Percentiles rank a stretch among this genome's conserved stretches.
phyloP scores from a whole-genome alignment of 1,139 yeast genomes.

The Nadsonia commutata region DNA sequence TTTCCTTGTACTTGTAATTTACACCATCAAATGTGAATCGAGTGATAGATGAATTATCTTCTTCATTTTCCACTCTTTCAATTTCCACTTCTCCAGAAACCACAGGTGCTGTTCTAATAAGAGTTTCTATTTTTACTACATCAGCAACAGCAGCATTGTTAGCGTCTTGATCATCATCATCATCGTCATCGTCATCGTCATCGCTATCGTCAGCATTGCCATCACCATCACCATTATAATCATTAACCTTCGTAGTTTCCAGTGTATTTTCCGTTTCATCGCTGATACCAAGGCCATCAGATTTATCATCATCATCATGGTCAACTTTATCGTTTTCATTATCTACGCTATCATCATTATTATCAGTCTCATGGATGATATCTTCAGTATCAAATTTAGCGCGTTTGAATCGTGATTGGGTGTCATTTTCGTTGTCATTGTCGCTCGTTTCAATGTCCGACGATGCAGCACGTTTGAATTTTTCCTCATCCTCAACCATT shows the following conservation, averaged over 20 bases:
- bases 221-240: no score
- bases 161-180: constrained; percentile 16
- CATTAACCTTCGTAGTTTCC: no score
- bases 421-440: no score
- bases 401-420: no score
- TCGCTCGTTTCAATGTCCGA: no score
- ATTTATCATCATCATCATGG: not conserved
- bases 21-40: constrained; percentile 58
- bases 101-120: no score
- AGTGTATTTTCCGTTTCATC: no score
- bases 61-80: constrained; percentile 16
- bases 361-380: no score
- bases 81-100: constrained; percentile 12
- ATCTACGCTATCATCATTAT: constrained; percentile 15
- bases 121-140: constrained; percentile 9
- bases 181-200: constrained; percentile 15
- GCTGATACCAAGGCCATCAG: no score
- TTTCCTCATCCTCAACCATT: no score
- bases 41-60: constrained; percentile 24
- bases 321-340: constrained; percentile 13
- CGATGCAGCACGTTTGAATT: no score
- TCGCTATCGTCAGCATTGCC: constrained; percentile 13
- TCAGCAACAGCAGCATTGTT: constrained; percentile 16
- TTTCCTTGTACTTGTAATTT: constrained; percentile 72
- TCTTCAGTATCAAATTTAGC: no score